Evolutionary conservation across 1,284 basidiomycete species (phyloP), one percentile per base, ranked within the genome.

Genomic region (Rhodotorula sp.): DNA sequence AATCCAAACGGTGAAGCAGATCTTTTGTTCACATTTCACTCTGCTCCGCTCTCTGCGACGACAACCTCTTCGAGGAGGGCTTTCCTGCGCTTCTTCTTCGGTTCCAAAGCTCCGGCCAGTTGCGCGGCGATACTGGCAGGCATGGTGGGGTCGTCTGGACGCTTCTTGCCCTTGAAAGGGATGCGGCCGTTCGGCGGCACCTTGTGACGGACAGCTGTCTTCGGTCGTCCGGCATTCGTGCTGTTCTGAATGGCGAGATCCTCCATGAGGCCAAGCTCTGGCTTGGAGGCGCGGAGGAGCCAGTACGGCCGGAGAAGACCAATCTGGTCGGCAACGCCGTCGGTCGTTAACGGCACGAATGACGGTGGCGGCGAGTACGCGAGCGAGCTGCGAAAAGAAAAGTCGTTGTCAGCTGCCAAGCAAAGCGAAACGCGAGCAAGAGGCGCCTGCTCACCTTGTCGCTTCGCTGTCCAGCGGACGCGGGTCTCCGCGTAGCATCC

Each of bases 301-400:
- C 69, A 95, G 83, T 90, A 97, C 0, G 86, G 81, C 72, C 87
- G 90, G 76, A 98, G 86, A 43, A 98, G 83, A 1, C 92, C 94
- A 76, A 97, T 92, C 78, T 95, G 91, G 23, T 87, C 83, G 26
- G 90, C 87, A 77, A 91, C 84, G 61, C 87, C 87, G 58, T 83
- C 83, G 2, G 87, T 83, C 3, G 86, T 87, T 76, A 97, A 84
- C 2, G 87, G 87, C 5, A 92, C 80, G 77, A 94, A 91, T 0
- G 90, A 86, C 0, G 91, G 89, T 0, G 95, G 95, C 0, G 89
- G 90, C 0, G 91, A 89, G 79, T 90, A 97, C 7, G 78, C 71
- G 63, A 72, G 21, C 60, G 65, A 57, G 47, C 65, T 63, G 47
- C 47, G 20, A 18, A 15, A 18, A 23, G 2, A 3, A 5, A 8